Conservation (phyloP, 108 stramenopile genomes). For the Discostella stelligeroides region DNA sequence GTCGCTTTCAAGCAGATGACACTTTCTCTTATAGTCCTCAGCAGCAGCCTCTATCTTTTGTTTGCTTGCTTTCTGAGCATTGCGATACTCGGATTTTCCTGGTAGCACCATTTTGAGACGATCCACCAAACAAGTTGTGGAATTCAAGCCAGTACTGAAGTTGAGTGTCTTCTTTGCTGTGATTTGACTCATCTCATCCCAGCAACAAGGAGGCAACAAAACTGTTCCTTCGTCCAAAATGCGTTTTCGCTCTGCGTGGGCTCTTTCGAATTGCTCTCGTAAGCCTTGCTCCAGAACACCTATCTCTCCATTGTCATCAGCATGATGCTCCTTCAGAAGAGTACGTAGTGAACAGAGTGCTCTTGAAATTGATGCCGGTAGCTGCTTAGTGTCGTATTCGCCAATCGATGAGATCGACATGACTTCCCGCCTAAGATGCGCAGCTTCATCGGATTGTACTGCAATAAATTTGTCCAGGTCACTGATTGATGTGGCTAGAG, state of each 20-base stretch:
- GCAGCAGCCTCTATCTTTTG: background rate
- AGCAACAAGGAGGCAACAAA: background rate
- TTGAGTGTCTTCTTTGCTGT: conserved; percentile 8
- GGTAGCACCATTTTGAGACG: background rate
- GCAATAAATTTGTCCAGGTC: conserved; percentile 10
- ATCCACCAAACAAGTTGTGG: background rate
- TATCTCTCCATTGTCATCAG: conserved; percentile 14
- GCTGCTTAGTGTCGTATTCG: background rate
- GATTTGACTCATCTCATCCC: conserved; percentile 17
- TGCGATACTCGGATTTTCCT: background rate
- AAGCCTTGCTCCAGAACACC: conserved; percentile 16
- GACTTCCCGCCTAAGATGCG: conserved; percentile 2
- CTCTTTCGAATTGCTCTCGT: conserved; percentile 11
- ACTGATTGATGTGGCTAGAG: conserved; percentile 2
- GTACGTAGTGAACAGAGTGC: conserved; percentile 15
- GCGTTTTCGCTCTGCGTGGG: conserved; percentile 7
- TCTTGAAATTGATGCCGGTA: background rate
- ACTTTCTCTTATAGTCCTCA: conserved; percentile 9
- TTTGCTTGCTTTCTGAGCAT: too few relatives aligned
- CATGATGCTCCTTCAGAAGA: conserved; percentile 10
- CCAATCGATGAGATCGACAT: conserved; percentile 1
- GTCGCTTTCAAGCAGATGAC: background rate
- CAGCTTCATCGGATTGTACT: background rate
- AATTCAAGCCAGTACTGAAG: background rate
- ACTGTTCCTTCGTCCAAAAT: background rate